phyloP scores from a whole-genome alignment of 352 stramenopile genomes.

The Bremia lactucae region DNA sequence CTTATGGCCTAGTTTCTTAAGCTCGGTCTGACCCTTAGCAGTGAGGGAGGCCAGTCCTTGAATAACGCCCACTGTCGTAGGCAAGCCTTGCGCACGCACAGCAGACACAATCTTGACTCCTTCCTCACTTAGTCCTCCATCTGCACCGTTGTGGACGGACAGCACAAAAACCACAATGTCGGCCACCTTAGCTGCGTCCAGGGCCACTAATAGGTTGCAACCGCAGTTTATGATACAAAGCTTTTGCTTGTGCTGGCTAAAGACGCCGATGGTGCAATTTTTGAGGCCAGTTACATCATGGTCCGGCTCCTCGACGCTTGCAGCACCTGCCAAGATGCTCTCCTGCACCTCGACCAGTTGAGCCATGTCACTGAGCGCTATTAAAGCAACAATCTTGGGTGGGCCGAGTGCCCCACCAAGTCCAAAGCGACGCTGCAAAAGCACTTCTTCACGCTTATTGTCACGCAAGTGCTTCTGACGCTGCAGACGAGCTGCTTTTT shows the following conservation, averaged over 20 bases:
- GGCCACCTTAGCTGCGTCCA: constrained; percentile 81
- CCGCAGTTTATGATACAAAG: constrained; percentile 77
- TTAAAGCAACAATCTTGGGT: constrained; percentile 79
- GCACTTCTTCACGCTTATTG: constrained; percentile 80
- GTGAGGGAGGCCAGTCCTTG: constrained; percentile 71
- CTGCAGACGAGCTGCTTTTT: constrained; percentile 69
- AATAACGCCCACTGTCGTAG: constrained; percentile 76
- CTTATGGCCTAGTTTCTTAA: constrained; percentile 78
- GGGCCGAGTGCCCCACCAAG: constrained; percentile 52
- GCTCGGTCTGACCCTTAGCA: constrained; percentile 58
- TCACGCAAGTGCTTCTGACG: constrained; percentile 76
- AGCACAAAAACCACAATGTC: constrained; percentile 77
- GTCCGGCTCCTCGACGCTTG: constrained; percentile 43
- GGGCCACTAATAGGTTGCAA: constrained; percentile 67
- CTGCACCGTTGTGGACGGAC: constrained; percentile 64
- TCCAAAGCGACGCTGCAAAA: constrained; percentile 74
- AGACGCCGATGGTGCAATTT: constrained; percentile 63
- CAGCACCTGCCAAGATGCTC: constrained; percentile 51
- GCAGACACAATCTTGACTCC: constrained; percentile 86
- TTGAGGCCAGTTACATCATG: constrained; percentile 28
- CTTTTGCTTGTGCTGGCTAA: constrained; percentile 83
- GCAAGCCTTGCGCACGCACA: constrained; percentile 88
- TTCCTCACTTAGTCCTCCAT: constrained; percentile 75
- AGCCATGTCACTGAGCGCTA: constrained; percentile 63
- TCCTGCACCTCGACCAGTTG: constrained; percentile 52